A percentile compares a stretch with the other conserved stretches of the same genome.
Evolutionary conservation across 768 basidiomycete species (phyloP).

Genomic region (Tulasnella calospora): DNA sequence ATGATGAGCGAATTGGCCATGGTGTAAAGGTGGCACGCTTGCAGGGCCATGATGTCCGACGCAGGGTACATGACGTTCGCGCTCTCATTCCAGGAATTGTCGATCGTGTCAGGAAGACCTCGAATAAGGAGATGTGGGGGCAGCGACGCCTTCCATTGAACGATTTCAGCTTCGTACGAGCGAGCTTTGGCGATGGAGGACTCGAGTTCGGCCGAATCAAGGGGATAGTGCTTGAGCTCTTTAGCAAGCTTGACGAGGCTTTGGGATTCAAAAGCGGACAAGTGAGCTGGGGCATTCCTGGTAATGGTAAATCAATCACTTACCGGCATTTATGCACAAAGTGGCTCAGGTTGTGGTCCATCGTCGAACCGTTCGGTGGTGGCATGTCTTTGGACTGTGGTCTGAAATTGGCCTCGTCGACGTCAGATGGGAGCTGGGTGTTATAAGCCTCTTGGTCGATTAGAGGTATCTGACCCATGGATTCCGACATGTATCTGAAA

Average conservation of each 20-base stretch:
- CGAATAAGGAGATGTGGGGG: background rate
- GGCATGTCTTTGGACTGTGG: slow-evolving; percentile 44
- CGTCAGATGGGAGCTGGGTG: slow-evolving; percentile 51
- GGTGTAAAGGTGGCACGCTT: slow-evolving; percentile 58
- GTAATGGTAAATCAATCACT: slow-evolving; percentile 29
- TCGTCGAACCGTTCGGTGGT: slow-evolving; percentile 30
- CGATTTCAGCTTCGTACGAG: slow-evolving; percentile 53
- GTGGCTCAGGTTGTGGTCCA: slow-evolving; percentile 40
- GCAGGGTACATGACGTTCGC: slow-evolving; percentile 28
- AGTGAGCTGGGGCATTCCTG: slow-evolving; percentile 1
- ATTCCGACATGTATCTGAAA: slow-evolving; percentile 75
- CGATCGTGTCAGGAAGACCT: background rate
- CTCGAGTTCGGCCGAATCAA: slow-evolving; percentile 38
- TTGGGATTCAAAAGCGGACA: background rate
- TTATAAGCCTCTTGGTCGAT: slow-evolving; percentile 54
- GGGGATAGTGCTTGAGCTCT: slow-evolving; percentile 42
- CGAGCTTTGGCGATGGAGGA: slow-evolving; percentile 59
- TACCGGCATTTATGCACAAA: slow-evolving; percentile 61
- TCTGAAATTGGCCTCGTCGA: slow-evolving; percentile 51
- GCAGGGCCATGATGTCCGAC: slow-evolving; percentile 42
- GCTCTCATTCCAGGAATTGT: background rate
- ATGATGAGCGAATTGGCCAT: slow-evolving; percentile 58
- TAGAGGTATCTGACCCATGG: slow-evolving; percentile 56
- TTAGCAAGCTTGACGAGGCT: slow-evolving; percentile 58
- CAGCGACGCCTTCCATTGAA: slow-evolving; percentile 43